Conservation (phyloP, 768 basidiomycete species). For the Lactarius vividus region DNA sequence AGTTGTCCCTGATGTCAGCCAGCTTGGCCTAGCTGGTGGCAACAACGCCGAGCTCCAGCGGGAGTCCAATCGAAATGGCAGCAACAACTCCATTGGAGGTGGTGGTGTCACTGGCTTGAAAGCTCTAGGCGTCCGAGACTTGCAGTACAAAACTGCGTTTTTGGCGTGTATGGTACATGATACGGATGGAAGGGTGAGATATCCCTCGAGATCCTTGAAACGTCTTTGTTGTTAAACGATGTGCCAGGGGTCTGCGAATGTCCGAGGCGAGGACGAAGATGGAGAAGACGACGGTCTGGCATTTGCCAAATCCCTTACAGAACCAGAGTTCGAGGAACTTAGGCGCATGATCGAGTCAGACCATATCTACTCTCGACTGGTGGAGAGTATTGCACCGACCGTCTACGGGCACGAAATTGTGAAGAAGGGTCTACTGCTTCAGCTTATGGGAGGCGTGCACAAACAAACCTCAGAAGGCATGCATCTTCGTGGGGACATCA, state of each 20-base stretch:
- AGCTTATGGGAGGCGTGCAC: constrained; percentile 98
- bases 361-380: constrained; percentile 91
- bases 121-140: constrained; percentile 88
- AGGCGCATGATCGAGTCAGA: constrained; percentile 92
- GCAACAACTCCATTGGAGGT: constrained; percentile 61
- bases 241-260: constrained; percentile 73
- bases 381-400: constrained; percentile 94
- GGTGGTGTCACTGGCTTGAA: constrained; percentile 93
- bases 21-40: constrained; percentile 92
- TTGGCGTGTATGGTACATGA: constrained; percentile 97
- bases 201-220: neutral
- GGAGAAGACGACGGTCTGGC: constrained; percentile 76
- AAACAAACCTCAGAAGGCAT: constrained; percentile 96
- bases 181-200: constrained; percentile 79
- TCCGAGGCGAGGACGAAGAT: constrained; percentile 84
- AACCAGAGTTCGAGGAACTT: constrained; percentile 93
- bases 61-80: constrained; percentile 68
- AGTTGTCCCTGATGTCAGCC: constrained; percentile 97
- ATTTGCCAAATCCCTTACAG: constrained; percentile 85
- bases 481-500: constrained; percentile 97
- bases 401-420: constrained; percentile 99
- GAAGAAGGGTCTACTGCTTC: constrained; percentile 93
- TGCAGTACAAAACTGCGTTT: constrained; percentile 99
- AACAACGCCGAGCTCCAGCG: constrained; percentile 88
- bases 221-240: constrained; percentile 8